Evolutionary conservation across 2,329 filamentous ascomycete species (phyloP).

Genomic region (Neopestalotiopsis clavispora): DNA sequence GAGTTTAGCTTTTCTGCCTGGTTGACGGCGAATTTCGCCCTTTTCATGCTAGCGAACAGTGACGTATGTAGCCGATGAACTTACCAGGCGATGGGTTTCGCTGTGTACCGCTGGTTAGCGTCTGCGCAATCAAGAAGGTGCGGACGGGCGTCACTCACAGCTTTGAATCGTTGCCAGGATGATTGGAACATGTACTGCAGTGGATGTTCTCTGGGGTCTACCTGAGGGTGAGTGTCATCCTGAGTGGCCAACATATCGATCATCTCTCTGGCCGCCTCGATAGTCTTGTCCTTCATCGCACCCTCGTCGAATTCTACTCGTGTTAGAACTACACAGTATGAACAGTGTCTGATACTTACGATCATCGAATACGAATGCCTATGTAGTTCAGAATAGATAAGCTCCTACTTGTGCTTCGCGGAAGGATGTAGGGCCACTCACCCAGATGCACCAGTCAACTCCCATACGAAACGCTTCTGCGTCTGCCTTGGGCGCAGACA

Average conservation of each 20-base stretch:
- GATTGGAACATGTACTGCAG: slow-evolving; percentile 8
- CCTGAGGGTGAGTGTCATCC: not conserved
- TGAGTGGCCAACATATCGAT: not conserved
- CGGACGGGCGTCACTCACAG: not conserved
- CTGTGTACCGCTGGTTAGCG: not conserved
- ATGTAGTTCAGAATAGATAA: not conserved
- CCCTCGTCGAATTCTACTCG: slow-evolving; percentile 6
- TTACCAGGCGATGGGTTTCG: not conserved
- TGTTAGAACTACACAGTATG: not conserved
- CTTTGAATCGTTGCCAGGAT: not conserved
- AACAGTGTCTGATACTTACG: not conserved
- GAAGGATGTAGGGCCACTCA: not conserved
- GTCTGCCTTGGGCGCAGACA: not conserved
- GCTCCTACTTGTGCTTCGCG: not conserved
- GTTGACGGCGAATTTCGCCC: no score
- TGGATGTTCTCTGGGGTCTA: not conserved
- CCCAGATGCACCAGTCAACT: slow-evolving; percentile 8
- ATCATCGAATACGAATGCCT: slow-evolving; percentile 14
- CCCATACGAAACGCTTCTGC: slow-evolving; percentile 10
- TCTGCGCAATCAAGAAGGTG: not conserved
- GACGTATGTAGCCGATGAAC: no score
- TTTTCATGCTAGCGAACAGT: no score
- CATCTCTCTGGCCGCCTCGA: slow-evolving; percentile 8
- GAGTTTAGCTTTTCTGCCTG: not conserved
- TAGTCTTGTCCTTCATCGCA: slow-evolving; percentile 9